Evolutionary conservation across 2,329 filamentous ascomycete species (phyloP).

Genomic region (Alternaria metachromatica): DNA sequence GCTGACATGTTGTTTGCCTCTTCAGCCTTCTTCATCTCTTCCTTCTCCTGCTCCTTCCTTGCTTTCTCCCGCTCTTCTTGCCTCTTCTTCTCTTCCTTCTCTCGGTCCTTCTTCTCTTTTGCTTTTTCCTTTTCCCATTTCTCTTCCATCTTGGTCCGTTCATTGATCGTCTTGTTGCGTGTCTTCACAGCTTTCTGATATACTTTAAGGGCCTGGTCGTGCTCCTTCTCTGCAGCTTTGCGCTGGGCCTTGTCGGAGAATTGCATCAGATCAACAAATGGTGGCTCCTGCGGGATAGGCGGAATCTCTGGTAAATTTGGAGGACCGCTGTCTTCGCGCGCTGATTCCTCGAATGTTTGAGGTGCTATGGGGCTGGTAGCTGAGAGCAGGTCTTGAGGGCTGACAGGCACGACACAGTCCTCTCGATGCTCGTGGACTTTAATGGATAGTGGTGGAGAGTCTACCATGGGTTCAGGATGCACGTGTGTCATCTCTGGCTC

Average conservation of each 20-base stretch:
- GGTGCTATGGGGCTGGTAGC: constrained; percentile 18
- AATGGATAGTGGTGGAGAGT: constrained; percentile 55
- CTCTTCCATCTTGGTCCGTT: constrained; percentile 66
- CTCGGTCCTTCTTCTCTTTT: constrained; percentile 33
- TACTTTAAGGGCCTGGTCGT: constrained; percentile 66
- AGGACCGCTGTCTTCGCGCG: constrained; percentile 4
- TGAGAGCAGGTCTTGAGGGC: constrained; percentile 37
- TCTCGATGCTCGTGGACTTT: constrained; percentile 57
- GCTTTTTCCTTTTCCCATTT: constrained; percentile 38
- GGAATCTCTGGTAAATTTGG: constrained; percentile 56
- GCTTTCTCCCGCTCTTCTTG: constrained; percentile 25
- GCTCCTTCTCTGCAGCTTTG: constrained; percentile 73
- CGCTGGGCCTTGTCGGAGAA: constrained; percentile 70
- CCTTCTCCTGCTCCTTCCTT: constrained; percentile 15
- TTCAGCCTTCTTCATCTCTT: constrained; percentile 28
- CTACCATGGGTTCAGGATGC: constrained; percentile 12
- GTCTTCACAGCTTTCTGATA: constrained; percentile 73
- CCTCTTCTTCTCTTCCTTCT: constrained; percentile 25
- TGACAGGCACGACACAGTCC: constrained; percentile 39
- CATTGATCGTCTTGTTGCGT: constrained; percentile 68
- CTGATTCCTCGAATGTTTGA: neutral
- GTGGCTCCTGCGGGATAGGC: constrained; percentile 61
- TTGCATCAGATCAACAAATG: constrained; percentile 62
- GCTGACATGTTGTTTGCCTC: constrained; percentile 6
- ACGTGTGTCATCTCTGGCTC: constrained; percentile 22